These are phyloP conservation scores for Heliamphora exappendiculata DNA, from an alignment of 148 eudicot species.

Conservation along the genomic window DNA sequence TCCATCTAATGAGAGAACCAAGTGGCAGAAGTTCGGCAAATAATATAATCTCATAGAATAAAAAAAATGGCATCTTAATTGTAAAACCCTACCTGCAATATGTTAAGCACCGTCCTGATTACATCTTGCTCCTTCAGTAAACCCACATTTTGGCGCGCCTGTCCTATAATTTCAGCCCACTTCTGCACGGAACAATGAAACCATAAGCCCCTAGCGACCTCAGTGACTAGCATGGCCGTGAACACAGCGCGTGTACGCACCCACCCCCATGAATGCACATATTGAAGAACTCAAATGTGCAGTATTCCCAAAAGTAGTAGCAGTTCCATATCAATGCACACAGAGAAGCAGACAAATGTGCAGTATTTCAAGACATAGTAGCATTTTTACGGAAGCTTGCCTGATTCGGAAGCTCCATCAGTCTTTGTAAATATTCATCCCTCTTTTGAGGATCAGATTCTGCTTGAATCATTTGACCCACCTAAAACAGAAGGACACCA, in stretches of 20 bases:
- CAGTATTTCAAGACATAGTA: background rate
- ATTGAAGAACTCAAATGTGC: background rate
- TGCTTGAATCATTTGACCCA: constrained; percentile 93
- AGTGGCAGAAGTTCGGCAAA: background rate
- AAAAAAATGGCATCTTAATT: background rate
- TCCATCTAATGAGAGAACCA: background rate
- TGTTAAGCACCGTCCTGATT: constrained; percentile 85
- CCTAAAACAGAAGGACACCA: constrained; percentile 35
- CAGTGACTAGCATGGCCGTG: background rate
- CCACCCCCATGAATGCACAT: background rate
- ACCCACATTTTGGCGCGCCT: constrained; percentile 89
- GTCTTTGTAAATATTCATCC: constrained; percentile 77
- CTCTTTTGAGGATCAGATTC: constrained; percentile 86
- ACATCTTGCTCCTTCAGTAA: constrained; percentile 79
- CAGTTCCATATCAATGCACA: background rate
- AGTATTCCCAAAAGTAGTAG: background rate
- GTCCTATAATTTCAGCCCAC: constrained; percentile 97
- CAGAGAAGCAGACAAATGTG: background rate
- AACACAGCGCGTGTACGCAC: background rate
- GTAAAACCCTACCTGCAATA: constrained; percentile 62
- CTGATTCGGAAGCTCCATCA: constrained; percentile 97
- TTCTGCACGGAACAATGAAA: constrained; percentile 45
- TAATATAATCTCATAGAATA: background rate
- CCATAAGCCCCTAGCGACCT: constrained; percentile 7
- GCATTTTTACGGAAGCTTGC: constrained; percentile 24